Evolutionary conservation across 1,284 basidiomycete genomes (phyloP), one percentile per base, ranked within the genome.

Genomic region (Rhodotorula sp.): DNA sequence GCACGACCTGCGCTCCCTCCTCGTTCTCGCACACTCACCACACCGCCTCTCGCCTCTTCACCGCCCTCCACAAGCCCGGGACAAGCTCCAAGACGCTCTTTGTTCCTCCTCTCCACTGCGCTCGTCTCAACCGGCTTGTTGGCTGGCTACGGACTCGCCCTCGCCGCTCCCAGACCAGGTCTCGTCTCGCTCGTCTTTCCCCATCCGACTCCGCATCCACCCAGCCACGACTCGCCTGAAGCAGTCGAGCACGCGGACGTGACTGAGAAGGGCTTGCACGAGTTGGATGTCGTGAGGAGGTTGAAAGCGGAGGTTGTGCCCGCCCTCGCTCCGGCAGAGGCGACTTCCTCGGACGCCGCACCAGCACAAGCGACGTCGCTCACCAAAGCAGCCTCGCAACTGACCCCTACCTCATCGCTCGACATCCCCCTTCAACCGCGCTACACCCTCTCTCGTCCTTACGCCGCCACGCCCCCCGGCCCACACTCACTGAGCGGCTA

Each of bases 401-500:
- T 24, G n/a, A 8, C 46, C 34, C 13, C 62, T 5, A 52, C 63
- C 11, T 61, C 64, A 1, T 19, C 56, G 1, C 29, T 51, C n/a
- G 61, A 30, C 19, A 64, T 46, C 1, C 59, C 71, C 11, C 47
- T 56, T 5, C 19, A n/a, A 4, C 53, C 60, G 0, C 27, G 32
- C 7, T 73, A 60, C 58, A 73, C 65, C 30, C 59, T 76, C 58
- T 70, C 71, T 4, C 61, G 76, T 15, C 76, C 76, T 1, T 77
- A 77, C 51, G 73, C 73, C 1, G 64, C 73, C 7, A 68, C 68
- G 4, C 59, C 47, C 0, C 73, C 66, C 67, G 73, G 73, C 7
- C 74, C 74, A n/a, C 90, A 97, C 80, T 89, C 87, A 71, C 83
- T 98, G 63, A 92, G 91, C 0, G 89, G 89, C 1, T 94, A 92